Base-by-base conservation (phyloP, 257 asterid species). In the Henckelia pumila region DNA sequence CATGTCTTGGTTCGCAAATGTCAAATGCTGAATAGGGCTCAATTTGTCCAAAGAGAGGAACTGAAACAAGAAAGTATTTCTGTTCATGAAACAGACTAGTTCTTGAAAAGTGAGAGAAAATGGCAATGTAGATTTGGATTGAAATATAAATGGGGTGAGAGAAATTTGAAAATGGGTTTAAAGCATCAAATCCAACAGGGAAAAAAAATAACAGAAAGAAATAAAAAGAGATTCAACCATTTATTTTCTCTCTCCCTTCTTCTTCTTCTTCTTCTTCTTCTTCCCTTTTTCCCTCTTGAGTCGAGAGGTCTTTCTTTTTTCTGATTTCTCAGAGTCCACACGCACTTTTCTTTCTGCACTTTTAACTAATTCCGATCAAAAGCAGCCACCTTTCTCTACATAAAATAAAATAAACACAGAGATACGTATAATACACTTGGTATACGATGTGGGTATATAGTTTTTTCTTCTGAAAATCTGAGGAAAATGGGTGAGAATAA, bases 71-170 rank as follows among this genome's bases (percentile, higher is more conserved):
- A 60, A 61, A 59, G 76, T 8, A 26, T 24, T 25, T 33, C 28
- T 17, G 62, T 30, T 28, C 14, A 21, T 14, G 65, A 55, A 35
- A 56, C 50, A 29, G 61, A 28, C 24, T 7, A 32, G 69, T 61
- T 56, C 49, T 61, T 61, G 73, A 74, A 68, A 73, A 33, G 70
- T 35, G 74, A 33, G 49, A 21, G 64, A 71, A 56, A 52, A 44
- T 26, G 52, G 64, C 53, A 62, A 25, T 29, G 28, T 52, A 65
- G 61, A 61, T 16, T 58, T 68, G 64, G 81, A 70, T 73, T 47
- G 58, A 75, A 14, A 65, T 55, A 62, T n/a, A 66, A 29, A 33
- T 20, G 55, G 53, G 64, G 52, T 56, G 8, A 59, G 61, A 64
- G 50, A 13, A n/a, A n/a, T 56, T 30, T 63, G 56, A 44, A 71